Evolutionary conservation across 345 rosid genomes (phyloP), one percentile per base, ranked within the genome.

Genomic region (Hibiscus mutabilis): DNA sequence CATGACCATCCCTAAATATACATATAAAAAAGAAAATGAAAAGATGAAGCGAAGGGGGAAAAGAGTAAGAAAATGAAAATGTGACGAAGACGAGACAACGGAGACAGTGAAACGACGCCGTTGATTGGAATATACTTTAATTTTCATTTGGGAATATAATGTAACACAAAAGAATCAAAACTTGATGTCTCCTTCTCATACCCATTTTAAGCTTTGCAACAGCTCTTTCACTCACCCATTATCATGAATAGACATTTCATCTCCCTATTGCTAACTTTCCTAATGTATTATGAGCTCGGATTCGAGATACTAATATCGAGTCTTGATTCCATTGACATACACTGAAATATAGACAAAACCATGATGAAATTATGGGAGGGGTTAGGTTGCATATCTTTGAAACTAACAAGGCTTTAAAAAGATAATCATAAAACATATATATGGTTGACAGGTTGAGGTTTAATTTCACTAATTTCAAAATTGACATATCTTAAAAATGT

Each of bases 151-250:
- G 65, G 24, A 62, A 63, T 10, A 19, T 4, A 37, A 4, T 11
- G 12, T 3, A 12, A 63, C 22, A 19, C 9, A 58, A 52, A 27
- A 58, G 51, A 72, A 60, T 51, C 57, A 66, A 25, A 58, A 63
- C 60, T 78, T 70, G 74, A 63, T 60, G 79, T 74, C 77, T 55
- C 27, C 15, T 21, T 21, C 13, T 56, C 6, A 37, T 74, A 15
- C 80, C 76, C 37, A 9, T 46, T 76, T 71, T 60, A 60, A 55
- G 84, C 81, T 62, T 69, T 49, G 31, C 42, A 76, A 73, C 79
- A 72, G 72, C 60, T 69, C 70, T 52, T 60, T 0, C 52, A 10
- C 68, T 40, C 70, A 61, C 75, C 68, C 60, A 42, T 56, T 21
- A 9, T 56, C 60, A 56, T 68, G 33, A 55, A 66, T 27, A n/a